Evolutionary conservation across 2,329 filamentous ascomycete species (phyloP), one percentile per base, ranked within the genome.

Genomic region (Trichoderma guizhouense): DNA sequence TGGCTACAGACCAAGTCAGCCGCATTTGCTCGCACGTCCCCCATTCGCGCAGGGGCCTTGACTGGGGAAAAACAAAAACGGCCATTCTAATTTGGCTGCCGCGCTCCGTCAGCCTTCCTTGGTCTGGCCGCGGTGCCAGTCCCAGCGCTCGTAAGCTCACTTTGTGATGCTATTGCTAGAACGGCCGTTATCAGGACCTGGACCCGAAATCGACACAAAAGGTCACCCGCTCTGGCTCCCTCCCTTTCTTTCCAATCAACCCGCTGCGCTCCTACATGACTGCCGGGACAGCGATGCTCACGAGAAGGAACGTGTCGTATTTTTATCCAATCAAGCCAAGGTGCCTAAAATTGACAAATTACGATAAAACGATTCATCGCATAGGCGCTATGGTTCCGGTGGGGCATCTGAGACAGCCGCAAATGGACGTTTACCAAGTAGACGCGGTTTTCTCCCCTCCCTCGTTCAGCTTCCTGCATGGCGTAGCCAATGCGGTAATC

Each of bases 331-430:
- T 69, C 70, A 68, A 61, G 39, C 55, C 28, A 24, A 43, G 43
- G 18, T 63, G 66, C 57, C 47, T 62, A 24, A 55, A 65, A 66
- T 28, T 66, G 69, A 71, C 69, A 71, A 60, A 71, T 71, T 66
- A 47, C 69, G 51, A 71, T 65, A 36, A 34, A 58, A 39, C 61
- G 62, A 71, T 71, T 64, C 53, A 57, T 68, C 65, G 65, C 65
- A 60, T 60, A 34, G 55, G 55, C 65, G 65, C 65, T 39, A 69
- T 68, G 36, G 64, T 65, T 71, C 18, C 7, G 28, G 69, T 71
- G 69, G 69, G 69, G 62, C 69, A 47, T 66, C 53, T 65, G 28
- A 66, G 69, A 71, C 61, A 71, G 47, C 62, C 62, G 51, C 61
- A 47, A 71, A 66, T 64, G 61, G 69, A 30, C 32, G 9, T 39